Conservation (phyloP, 1,284 basidiomycete species). For the Waitea zeae region DNA sequence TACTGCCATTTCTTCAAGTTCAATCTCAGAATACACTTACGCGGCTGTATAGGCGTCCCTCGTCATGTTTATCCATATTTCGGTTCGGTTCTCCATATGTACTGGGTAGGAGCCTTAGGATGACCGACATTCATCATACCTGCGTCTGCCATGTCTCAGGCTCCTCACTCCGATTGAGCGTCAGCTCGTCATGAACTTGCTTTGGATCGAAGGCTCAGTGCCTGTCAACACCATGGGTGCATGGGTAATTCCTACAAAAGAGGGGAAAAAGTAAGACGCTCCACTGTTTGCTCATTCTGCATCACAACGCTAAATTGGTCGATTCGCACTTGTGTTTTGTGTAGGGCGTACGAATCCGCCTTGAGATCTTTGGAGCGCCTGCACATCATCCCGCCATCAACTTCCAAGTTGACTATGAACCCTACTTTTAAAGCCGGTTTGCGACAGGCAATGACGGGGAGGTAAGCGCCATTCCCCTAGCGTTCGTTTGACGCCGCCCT, state of each 20-base stretch:
- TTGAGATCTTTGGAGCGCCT: conserved; percentile 60
- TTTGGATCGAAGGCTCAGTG: conserved; percentile 82
- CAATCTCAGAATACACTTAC: conserved; percentile 76
- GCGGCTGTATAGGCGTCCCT: conserved; percentile 77
- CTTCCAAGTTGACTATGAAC: no score
- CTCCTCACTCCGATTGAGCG: conserved; percentile 75
- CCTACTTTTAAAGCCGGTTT: conserved; percentile 66
- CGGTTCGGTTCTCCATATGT: conserved; percentile 28
- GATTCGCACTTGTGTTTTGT: no score
- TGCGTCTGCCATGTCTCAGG: no score
- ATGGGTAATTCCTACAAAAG: conserved; percentile 65
- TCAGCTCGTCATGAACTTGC: conserved; percentile 80
- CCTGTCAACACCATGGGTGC: conserved; percentile 56
- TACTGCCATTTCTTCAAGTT: conserved; percentile 73
- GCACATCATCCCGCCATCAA: conserved; percentile 38
- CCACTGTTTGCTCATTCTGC: no score
- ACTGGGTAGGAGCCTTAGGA: conserved; percentile 5
- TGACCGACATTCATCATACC: conserved; percentile 8
- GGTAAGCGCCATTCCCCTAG: conserved; percentile 35
- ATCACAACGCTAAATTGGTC: no score
- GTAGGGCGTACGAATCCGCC: no score
- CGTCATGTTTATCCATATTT: conserved; percentile 88
- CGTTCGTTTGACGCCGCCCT: conserved; percentile 5
- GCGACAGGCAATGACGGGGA: conserved; percentile 81
- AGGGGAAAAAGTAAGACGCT: conserved; percentile 48